Evolutionary conservation across 1,139 yeast species (phyloP).

Genomic region (Debaryomycetaceae sp.): DNA sequence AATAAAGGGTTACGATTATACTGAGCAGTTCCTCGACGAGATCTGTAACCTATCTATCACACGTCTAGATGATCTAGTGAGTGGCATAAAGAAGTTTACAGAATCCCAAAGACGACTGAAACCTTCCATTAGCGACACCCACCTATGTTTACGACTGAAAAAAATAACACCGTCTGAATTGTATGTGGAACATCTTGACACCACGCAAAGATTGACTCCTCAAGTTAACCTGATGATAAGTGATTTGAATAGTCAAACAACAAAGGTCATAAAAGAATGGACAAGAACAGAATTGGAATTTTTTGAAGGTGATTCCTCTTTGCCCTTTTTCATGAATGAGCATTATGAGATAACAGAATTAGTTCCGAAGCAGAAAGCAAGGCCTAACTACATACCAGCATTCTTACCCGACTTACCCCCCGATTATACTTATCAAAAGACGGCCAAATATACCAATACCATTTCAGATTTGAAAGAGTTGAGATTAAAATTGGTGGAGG

Average conservation of each 20-base stretch:
- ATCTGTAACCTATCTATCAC: conserved; percentile 45
- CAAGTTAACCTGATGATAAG: conserved; percentile 5
- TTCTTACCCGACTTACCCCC: conserved; percentile 91
- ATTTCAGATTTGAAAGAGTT: conserved; percentile 71
- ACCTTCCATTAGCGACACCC: conserved; percentile 59
- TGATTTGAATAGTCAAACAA: conserved; percentile 5
- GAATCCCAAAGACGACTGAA: conserved; percentile 65
- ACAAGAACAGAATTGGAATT: conserved; percentile 3
- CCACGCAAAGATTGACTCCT: conserved; percentile 10
- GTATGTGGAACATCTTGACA: conserved; percentile 33
- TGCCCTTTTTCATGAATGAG: conserved; percentile 44
- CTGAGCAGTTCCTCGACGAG: conserved; percentile 45
- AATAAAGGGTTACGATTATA: conserved; percentile 30
- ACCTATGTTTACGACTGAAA: conserved; percentile 44
- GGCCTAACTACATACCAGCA: conserved; percentile 57
- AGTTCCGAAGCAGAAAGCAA: conserved; percentile 50
- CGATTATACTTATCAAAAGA: conserved; percentile 80
- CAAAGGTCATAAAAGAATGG: conserved; percentile 2
- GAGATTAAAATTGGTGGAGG: conserved; percentile 69
- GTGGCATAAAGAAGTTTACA: conserved; percentile 49
- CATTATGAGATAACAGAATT: conserved; percentile 49
- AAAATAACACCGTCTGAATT: conserved; percentile 45
- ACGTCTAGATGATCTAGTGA: conserved; percentile 47
- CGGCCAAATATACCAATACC: conserved; percentile 62
- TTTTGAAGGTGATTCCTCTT: conserved; percentile 26